Evolutionary conservation across 352 stramenopile genomes (phyloP).

Genomic region (Phytophthora pinifolia): DNA sequence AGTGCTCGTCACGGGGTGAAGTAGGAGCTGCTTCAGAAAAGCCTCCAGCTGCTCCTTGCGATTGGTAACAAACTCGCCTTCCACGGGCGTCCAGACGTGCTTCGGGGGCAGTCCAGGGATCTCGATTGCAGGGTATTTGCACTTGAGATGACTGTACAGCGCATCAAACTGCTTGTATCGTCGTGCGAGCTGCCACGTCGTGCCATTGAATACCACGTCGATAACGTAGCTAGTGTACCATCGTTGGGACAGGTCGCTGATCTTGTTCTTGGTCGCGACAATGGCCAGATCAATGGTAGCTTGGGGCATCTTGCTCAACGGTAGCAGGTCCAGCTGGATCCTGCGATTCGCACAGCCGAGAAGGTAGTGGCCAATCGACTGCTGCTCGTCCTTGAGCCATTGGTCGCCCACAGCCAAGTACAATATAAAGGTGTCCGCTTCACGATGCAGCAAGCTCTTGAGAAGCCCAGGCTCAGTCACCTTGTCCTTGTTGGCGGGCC

Average conservation of each 20-base stretch:
- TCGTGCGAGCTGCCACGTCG: constrained; percentile 65
- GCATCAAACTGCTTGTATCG: constrained; percentile 72
- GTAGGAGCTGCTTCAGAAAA: constrained; percentile 60
- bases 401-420: constrained; percentile 31
- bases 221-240: constrained; percentile 74
- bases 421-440: constrained; percentile 55
- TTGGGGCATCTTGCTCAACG: constrained; percentile 59
- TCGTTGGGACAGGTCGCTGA: constrained; percentile 76
- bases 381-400: constrained; percentile 64
- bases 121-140: constrained; percentile 38
- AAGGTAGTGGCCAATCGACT: constrained; percentile 46
- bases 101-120: constrained; percentile 61
- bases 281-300: constrained; percentile 65
- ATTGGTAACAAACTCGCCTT: constrained; percentile 63
- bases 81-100: constrained; percentile 62
- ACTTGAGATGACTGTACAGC: constrained; percentile 34
- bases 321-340: constrained; percentile 35
- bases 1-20: constrained; percentile 43
- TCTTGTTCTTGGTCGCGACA: constrained; percentile 65
- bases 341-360: constrained; percentile 27
- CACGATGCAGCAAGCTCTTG: constrained; percentile 21
- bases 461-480: constrained; percentile 4
- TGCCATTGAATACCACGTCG: constrained; percentile 67
- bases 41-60: constrained; percentile 65
- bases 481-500: constrained; percentile 7